Evolutionary conservation across 257 asterid species (phyloP), one percentile per base, ranked within the genome.

Genomic region (Ocimum tenuiflorum): DNA sequence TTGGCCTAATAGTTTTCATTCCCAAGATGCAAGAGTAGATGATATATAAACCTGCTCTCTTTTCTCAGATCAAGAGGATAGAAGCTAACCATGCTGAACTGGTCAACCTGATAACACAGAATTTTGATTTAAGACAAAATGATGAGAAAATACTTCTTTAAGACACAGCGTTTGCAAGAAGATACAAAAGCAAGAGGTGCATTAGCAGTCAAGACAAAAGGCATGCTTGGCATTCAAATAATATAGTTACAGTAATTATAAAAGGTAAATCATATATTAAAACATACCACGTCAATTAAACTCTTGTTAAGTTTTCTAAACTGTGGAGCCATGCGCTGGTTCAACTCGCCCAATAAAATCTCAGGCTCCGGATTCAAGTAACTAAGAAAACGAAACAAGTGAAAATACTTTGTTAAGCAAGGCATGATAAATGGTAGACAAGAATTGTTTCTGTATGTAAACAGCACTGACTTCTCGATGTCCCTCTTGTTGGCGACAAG

Each of bases 61-160:
- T 94, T 94, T 79, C 92, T 85, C 88, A 94, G 72, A 81, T 90
- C 92, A 56, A 90, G 96, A 54, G 97, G 97, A 48, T 70, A 27
- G 70, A 94, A 94, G 88, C 84, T 85, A 70, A 94, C 99, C 99
- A 94, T 94, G 81, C 91, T 88, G 77, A 82, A 94, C 76, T 86
- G 95, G 67, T 88, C 96, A 67, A 90, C 95, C 99, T 94, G 79
- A 76, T 64, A 68, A 53, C 73, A 78, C 9, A 62, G 41, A 55
- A 50, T 13, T 53, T 60, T 45, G 54, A 49, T 58, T 29, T 41
- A 50, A 27, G 17, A 53, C 46, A 14, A 61, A 14, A 51, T 22
- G 41, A 47, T 24, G 46, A n/a, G 31, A 22, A 50, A 35, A 51
- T 23, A 52, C 47, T 63, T 33, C 24, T 5, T 43, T 15, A 60